Evolutionary conservation across 73 alveolate species (phyloP), one percentile per base, ranked within the genome.

Genomic region (Paraurostyla sp.): DNA sequence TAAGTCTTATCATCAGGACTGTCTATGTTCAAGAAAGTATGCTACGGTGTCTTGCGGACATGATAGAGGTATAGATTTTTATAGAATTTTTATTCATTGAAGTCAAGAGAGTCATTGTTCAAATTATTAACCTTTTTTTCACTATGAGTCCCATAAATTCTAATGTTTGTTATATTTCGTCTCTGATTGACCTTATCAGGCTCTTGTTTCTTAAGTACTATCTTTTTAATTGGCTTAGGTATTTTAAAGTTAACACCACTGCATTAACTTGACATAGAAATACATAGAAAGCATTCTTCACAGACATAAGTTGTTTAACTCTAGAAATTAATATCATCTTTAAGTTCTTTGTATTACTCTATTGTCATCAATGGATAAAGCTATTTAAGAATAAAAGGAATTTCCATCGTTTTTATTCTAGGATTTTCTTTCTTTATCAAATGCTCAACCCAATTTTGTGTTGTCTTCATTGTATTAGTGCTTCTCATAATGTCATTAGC

Each of bases 231-330:
- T 65, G 82, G 82, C 25, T 65, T 65, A 4, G 82, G 82, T 38
- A 65, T 65, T 23, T 65, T 65, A 65, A 65, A 65, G 35, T 65
- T 65, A 4, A 65, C 82, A 38, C 82, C 82, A 38, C 60, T 38
- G 23, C 82, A 11, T 38, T 65, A 56, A 22, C 54, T 22, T 35
- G 82, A 2, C 82, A 65, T 65, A 16, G 82, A 65, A 7, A 65
- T 65, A 65, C 82, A 65, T 7, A 65, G 36, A 38, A 65, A 65
- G 41, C 82, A 65, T 22, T 65, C 82, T 65, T 65, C 82, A 40
- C 82, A 65, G 11, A 65, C 82, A 30, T 22, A 65, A 38, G 82
- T 65, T 38, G 82, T 65, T 38, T 65, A 40, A 65, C 41, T 65
- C 32, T 65, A 40, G 41, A 35, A 65, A 38, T 65, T 65, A 22